Conservation (phyloP, 768 basidiomycete genomes). For the Naganishia vishniacii region DNA sequence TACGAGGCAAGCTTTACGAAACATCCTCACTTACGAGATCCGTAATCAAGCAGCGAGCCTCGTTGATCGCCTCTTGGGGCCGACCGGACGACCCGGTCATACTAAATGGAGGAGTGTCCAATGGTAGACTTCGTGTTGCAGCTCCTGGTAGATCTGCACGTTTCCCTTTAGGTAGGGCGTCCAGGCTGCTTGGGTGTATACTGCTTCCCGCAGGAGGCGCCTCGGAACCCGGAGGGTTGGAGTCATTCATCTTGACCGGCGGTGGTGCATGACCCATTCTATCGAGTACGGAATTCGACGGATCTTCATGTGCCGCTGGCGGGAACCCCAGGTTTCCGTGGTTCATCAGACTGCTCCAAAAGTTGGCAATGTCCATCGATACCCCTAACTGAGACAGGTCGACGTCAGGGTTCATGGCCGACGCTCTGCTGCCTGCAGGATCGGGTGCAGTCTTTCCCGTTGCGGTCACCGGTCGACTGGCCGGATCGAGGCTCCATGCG, state of each 20-base stretch:
- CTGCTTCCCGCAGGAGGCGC: not conserved
- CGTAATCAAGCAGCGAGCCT: conserved; percentile 22
- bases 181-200: not conserved
- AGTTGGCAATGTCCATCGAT: conserved; percentile 10
- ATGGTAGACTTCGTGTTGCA: not conserved
- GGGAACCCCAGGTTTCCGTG: not conserved
- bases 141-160: not conserved
- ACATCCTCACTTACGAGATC: conserved; percentile 13
- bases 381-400: conserved; percentile 14
- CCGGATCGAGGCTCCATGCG: not conserved
- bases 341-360: conserved; percentile 17
- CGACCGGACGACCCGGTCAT: not conserved
- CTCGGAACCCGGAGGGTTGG: too few relatives aligned
- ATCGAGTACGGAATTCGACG: not conserved
- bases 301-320: not conserved
- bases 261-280: not conserved
- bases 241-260: too few relatives aligned
- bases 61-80: conserved; percentile 26
- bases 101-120: conserved; percentile 2
- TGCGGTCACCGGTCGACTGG: too few relatives aligned
- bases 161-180: not conserved
- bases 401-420: not conserved
- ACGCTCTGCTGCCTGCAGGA: not conserved
- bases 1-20: not conserved
- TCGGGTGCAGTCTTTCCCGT: not conserved